These are phyloP conservation scores for Yamadazyma spencermartinsiae DNA, from an alignment of 1,139 yeast genomes.

Conservation along the genomic window DNA sequence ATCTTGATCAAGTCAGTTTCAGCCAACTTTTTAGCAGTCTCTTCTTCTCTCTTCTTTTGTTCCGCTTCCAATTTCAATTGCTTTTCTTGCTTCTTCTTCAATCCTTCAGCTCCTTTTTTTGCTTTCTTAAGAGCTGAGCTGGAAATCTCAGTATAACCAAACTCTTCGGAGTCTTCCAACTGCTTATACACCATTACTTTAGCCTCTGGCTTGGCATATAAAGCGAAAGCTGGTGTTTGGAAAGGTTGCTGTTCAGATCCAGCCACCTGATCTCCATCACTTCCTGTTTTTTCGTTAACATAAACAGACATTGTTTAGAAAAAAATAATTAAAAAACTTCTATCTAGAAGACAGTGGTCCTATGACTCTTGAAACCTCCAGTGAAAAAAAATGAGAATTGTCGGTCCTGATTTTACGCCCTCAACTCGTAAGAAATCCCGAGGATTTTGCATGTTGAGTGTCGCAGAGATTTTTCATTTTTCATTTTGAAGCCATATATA, in stretches of 20 bases:
- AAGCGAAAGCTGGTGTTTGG: conserved; percentile 82
- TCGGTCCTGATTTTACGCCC: background rate
- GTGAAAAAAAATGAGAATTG: background rate
- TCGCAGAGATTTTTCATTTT: background rate
- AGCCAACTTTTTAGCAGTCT: conserved; percentile 70
- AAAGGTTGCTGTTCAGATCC: conserved; percentile 74
- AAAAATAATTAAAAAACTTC: background rate
- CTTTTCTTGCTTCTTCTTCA: conserved; percentile 87
- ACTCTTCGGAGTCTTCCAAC: conserved; percentile 54
- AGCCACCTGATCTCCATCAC: conserved; percentile 49
- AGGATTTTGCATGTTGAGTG: background rate
- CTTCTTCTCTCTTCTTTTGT: conserved; percentile 61
- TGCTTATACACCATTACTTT: conserved; percentile 66
- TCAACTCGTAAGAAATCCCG: background rate
- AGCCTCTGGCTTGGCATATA: conserved; percentile 59
- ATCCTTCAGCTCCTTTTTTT: conserved; percentile 90
- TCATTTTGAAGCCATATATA: background rate
- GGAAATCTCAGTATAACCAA: conserved; percentile 72
- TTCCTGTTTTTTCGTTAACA: conserved; percentile 73
- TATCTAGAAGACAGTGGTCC: background rate
- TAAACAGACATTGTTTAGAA: conserved; percentile 40
- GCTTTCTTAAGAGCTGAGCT: conserved; percentile 96
- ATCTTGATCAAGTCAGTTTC: conserved; percentile 72
- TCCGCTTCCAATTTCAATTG: conserved; percentile 65
- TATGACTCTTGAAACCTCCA: background rate